A percentile compares a stretch with the other conserved stretches of the same genome.
phyloP scores from a whole-genome alignment of 257 asterid genomes.

The Solanum virginianum region DNA sequence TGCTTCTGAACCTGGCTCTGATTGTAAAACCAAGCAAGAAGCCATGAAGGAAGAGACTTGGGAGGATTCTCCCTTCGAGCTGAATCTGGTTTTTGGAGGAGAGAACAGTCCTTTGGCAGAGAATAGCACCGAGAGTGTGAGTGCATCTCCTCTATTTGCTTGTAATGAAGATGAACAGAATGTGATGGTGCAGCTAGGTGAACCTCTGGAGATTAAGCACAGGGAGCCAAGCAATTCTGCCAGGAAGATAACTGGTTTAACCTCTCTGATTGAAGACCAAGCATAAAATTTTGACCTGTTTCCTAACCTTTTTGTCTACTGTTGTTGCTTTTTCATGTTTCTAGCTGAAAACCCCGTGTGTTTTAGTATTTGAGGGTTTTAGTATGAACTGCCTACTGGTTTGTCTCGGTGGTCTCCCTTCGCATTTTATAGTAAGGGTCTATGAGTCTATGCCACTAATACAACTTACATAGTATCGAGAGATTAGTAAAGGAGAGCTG shows the following conservation, averaged over 20 bases:
- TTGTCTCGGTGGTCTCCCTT: slow-evolving; percentile 21
- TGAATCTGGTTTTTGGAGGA: slow-evolving; percentile 10
- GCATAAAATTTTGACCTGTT: slow-evolving; percentile 23
- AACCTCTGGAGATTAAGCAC: slow-evolving; percentile 35
- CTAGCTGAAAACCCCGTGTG: not conserved
- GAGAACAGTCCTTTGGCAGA: slow-evolving; percentile 1
- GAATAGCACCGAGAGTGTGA: not conserved
- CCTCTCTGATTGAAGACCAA: slow-evolving; percentile 48
- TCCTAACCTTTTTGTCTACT: not conserved
- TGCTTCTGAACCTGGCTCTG: not conserved
- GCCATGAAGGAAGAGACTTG: not conserved
- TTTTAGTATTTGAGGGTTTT: slow-evolving; percentile 1
- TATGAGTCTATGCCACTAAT: slow-evolving; percentile 4
- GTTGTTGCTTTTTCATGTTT: not conserved
- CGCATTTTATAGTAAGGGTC: slow-evolving; percentile 60
- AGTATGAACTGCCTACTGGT: not conserved
- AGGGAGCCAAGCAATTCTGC: slow-evolving; percentile 36
- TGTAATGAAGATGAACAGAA: not conserved
- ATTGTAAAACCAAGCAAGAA: not conserved
- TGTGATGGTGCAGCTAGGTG: slow-evolving; percentile 21
- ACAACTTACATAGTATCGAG: not conserved
- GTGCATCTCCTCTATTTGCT: not conserved
- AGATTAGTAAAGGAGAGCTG: not conserved
- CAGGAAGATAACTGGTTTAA: slow-evolving; percentile 57
- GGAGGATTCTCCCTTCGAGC: not conserved